Evolutionary conservation across 202 grass and related monocot genomes (phyloP), one percentile per base, ranked within the genome.

Genomic region (Carex sylvatica): DNA sequence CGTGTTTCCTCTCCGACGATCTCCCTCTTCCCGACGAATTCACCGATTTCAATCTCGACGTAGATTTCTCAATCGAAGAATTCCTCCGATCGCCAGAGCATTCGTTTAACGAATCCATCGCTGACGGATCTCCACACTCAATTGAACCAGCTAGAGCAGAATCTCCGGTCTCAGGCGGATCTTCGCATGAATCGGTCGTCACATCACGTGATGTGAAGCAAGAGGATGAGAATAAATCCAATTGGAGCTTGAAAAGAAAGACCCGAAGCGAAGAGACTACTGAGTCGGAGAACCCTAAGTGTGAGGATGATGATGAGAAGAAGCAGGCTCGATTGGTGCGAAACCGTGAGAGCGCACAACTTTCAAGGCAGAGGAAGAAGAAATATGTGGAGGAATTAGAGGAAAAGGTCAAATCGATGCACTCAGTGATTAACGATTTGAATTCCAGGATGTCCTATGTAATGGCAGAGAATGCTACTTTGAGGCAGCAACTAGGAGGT

Each of bases 301-400:
- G 84, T 54, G 80, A 82, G 74, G 89, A 87, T 2, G 92, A 90
- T 59, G 93, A 96, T 55, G 86, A 83, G 1, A 89, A 94, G 71
- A 89, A 87, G 3, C 85, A 64, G 15, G 89, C 91, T 28, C 86
- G 96, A 82, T 88, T 99, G 89, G 87, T 93, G 74, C 87, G 96
- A 51, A 99, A 99, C 70, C 89, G 93, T 1, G 96, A 96, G 87
- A 96, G 96, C 72, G 96, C 96, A 14, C 96, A 99, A 62, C 92
- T 99, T 4, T 99, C 96, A 1, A 80, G 96, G 74, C 96, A 96
- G 82, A 89, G 96, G 81, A 99, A 93, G 91, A 99, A 99, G 86
- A 87, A 88, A 1, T 92, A 96, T 78, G 88, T 96, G 1, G 96
- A 95, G 81, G 96, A 96, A 84, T 82, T 99, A 61, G 93, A 99